Evolutionary conservation across 2,329 filamentous ascomycete species (phyloP), one percentile per base, ranked within the genome.

Genomic region (Purpureocillium lavendulum): DNA sequence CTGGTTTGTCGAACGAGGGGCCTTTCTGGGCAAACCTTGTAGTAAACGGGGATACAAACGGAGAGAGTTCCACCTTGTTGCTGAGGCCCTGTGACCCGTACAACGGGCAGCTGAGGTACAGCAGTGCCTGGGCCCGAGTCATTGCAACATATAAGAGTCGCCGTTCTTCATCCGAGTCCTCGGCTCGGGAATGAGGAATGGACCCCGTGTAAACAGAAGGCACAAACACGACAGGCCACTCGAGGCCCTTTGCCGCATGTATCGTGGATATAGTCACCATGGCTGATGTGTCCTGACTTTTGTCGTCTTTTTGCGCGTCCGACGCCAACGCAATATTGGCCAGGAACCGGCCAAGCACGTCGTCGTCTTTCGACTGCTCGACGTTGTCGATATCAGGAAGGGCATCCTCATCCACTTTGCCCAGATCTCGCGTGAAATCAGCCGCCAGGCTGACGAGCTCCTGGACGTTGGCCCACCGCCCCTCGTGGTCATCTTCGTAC

Each of bases 151-250:
- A 98, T 0, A 98, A 69, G 34, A 98, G 64, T 21, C 90, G 74
- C 43, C 92, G 73, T 58, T 98, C 90, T 60, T 98, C 90, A 41
- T 90, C 83, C 3, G 73, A 70, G 55, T 97, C 87, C 34, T 96
- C 89, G 2, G 88, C 77, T 49, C 89, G 75, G 2, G 82, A 83
- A 58, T 97, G 90, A 4, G 90, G 90, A 43, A 97, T 94, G 2
- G 84, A 90, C 1, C 90, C 92, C 35, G 88, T 79, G 55, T 94
- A 95, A 18, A 87, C 83, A 1, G 85, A 86, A 6, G 92, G 89
- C 13, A 97, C 80, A 58, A 97, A 97, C 1, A 97, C 87, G 2
- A 95, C 73, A 0, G 90, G 90, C 92, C 92, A 98, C 59, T 98
- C 90, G 1, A 98, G 70, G 3, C 90, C 90, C 60, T 98, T 98